A percentile compares a stretch with the other conserved stretches of the same genome.
phyloP scores from a whole-genome alignment of 163 green algal genomes.

The Smithsoniella earleae region DNA sequence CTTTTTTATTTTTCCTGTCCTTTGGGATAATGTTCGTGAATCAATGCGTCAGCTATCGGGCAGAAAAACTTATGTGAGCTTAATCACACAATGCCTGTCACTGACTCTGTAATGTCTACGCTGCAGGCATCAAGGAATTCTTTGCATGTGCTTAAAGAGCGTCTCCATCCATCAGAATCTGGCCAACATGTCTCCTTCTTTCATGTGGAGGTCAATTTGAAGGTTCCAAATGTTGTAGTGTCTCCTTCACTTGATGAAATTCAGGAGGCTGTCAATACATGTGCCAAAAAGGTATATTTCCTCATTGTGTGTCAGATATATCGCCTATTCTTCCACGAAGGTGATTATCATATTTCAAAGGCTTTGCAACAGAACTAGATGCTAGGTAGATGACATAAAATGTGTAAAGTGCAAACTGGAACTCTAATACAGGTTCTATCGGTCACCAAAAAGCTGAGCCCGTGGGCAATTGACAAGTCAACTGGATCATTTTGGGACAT shows the following conservation, averaged over 20 bases:
- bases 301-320: background rate
- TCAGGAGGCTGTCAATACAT: conserved; percentile 70
- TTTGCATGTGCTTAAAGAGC: conserved; percentile 32
- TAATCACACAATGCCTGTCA: too few species aligned
- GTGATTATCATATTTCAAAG: too few species aligned
- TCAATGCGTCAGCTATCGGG: background rate
- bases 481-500: conserved; percentile 42
- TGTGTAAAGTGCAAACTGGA: too few species aligned
- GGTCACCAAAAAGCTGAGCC: conserved; percentile 51
- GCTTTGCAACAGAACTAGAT: too few species aligned
- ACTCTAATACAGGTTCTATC: conserved; percentile 46
- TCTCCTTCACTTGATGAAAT: conserved; percentile 78
- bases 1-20: background rate
- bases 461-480: conserved; percentile 48
- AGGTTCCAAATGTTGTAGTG: conserved; percentile 66
- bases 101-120: too few species aligned
- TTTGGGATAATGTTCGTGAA: background rate
- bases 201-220: conserved; percentile 80
- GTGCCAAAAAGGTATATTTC: conserved; percentile 50
- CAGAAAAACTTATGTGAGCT: too few species aligned
- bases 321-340: background rate
- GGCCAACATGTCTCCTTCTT: conserved; percentile 66
- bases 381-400: too few species aligned
- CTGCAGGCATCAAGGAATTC: conserved; percentile 6
- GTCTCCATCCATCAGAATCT: conserved; percentile 30